A percentile compares a stretch with the other conserved stretches of the same genome.
phyloP scores from a whole-genome alignment of 1,139 yeast species.

The Sugiyamaella grinbergsii region DNA sequence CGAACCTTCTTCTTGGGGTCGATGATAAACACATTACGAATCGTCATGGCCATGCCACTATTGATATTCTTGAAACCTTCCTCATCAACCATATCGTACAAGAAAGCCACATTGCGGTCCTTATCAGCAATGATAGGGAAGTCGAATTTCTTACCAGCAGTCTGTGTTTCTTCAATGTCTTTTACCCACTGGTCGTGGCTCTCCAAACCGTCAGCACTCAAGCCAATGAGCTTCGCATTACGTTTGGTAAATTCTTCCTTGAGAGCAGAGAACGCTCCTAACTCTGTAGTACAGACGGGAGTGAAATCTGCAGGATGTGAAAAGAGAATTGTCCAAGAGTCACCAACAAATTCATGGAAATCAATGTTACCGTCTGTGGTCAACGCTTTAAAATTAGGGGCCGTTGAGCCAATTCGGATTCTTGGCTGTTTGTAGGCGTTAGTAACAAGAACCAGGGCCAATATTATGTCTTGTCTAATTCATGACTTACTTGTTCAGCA shows the following conservation, averaged over 20 bases:
- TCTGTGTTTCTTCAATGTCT: slow-evolving; percentile 78
- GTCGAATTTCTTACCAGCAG: slow-evolving; percentile 63
- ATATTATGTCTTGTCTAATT: too few relatives aligned
- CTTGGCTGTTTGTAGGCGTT: slow-evolving; percentile 5
- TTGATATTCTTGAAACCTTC: slow-evolving; percentile 78
- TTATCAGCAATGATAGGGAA: slow-evolving; percentile 90
- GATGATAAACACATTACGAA: slow-evolving; percentile 84
- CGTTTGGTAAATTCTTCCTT: slow-evolving; percentile 81
- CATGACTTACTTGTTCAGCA: slow-evolving; percentile 29
- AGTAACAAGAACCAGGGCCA: too few relatives aligned
- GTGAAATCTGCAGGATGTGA: slow-evolving; percentile 95
- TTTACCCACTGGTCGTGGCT: slow-evolving; percentile 80
- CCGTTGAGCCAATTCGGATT: slow-evolving; percentile 63
- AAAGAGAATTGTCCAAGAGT: slow-evolving; percentile 81
- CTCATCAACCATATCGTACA: slow-evolving; percentile 90
- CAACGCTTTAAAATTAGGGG: slow-evolving; percentile 81
- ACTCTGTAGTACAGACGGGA: slow-evolving; percentile 93
- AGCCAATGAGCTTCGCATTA: slow-evolving; percentile 80
- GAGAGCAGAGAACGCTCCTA: slow-evolving; percentile 86
- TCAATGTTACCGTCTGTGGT: slow-evolving; percentile 76
- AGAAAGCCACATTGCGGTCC: slow-evolving; percentile 74
- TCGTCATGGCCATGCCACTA: slow-evolving; percentile 69
- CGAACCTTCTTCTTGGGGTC: slow-evolving; percentile 87
- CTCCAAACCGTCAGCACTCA: slow-evolving; percentile 77
- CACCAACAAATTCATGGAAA: slow-evolving; percentile 80